A percentile compares a stretch with the other conserved stretches of the same genome.
phyloP scores from a whole-genome alignment of 768 basidiomycete species.

The Termitomyces sp. region DNA sequence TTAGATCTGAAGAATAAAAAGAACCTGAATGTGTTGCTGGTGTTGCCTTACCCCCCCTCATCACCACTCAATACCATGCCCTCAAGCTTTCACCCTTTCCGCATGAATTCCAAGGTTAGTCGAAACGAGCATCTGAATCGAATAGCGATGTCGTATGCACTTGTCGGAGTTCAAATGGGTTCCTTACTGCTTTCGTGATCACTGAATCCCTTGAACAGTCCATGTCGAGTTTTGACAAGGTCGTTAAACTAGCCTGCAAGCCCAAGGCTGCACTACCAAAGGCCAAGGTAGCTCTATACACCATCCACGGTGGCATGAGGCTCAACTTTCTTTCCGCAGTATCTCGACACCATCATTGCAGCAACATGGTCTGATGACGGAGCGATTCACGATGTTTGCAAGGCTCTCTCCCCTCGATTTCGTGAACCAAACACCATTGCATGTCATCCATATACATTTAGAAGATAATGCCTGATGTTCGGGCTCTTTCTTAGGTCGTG shows the following conservation, averaged over 20 bases:
- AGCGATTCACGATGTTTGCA: conserved; percentile 89
- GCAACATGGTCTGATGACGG: conserved; percentile 98
- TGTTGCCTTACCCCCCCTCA: background rate
- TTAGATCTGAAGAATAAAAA: background rate
- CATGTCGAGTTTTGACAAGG: conserved; percentile 86
- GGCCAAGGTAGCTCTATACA: conserved; percentile 61
- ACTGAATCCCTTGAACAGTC: conserved; percentile 12
- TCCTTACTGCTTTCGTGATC: conserved; percentile 14
- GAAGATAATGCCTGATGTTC: conserved; percentile 1
- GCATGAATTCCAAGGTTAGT: conserved; percentile 6
- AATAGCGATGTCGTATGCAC: background rate
- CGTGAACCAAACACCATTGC: conserved; percentile 92
- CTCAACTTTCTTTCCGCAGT: conserved; percentile 44
- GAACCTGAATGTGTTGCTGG: background rate
- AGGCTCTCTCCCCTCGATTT: conserved; percentile 78
- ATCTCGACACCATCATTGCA: conserved; percentile 93
- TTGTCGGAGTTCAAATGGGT: conserved; percentile 17
- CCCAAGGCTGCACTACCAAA: conserved; percentile 96
- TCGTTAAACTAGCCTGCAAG: conserved; percentile 95
- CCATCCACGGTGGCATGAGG: conserved; percentile 1
- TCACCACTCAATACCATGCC: background rate
- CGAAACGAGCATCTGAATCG: background rate
- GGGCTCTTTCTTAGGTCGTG: conserved; percentile 61
- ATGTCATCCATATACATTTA: conserved; percentile 24
- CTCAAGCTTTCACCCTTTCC: background rate